These are phyloP conservation scores for Pugionium cornutum DNA, from an alignment of 345 rosid genomes.

Conservation along the genomic window DNA sequence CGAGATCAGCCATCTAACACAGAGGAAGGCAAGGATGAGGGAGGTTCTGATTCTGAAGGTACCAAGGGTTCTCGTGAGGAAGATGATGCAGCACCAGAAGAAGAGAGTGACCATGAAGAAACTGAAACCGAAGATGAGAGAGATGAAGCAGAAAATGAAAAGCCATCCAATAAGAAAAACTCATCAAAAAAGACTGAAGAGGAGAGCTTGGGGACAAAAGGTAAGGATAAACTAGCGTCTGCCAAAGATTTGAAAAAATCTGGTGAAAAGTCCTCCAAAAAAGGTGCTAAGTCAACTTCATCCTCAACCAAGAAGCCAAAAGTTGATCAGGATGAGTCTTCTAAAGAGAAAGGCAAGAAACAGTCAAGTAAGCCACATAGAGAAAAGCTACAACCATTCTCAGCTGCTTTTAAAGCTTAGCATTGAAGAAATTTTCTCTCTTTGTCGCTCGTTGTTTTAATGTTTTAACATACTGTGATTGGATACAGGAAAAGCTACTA, in stretches of 20 bases:
- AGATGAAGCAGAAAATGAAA: slow-evolving; percentile 47
- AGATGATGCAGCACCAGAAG: slow-evolving; percentile 45
- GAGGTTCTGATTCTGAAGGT: slow-evolving; percentile 52
- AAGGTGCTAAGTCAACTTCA: slow-evolving; percentile 50
- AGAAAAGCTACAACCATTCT: slow-evolving; percentile 54
- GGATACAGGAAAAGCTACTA: slow-evolving; percentile 65
- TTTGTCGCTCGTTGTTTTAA: not conserved
- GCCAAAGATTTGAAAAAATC: slow-evolving; percentile 50
- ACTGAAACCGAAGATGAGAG: slow-evolving; percentile 57
- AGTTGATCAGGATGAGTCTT: slow-evolving; percentile 38
- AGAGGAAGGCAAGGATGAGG: slow-evolving; percentile 59
- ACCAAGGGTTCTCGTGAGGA: slow-evolving; percentile 52
- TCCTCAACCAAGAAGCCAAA: slow-evolving; percentile 44
- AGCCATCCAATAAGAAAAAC: slow-evolving; percentile 43
- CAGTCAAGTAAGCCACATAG: slow-evolving; percentile 51
- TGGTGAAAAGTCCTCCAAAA: slow-evolving; percentile 50
- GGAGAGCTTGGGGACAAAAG: slow-evolving; percentile 50
- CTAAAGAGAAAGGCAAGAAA: slow-evolving; percentile 65
- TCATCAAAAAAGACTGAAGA: slow-evolving; percentile 49
- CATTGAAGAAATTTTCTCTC: not conserved
- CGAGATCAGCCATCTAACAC: slow-evolving; percentile 48
- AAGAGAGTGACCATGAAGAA: slow-evolving; percentile 56
- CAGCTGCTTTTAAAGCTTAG: slow-evolving; percentile 17
- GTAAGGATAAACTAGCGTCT: slow-evolving; percentile 48
- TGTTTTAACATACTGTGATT: slow-evolving; percentile 22